A percentile compares a stretch with the other conserved stretches of the same genome.
Evolutionary conservation across 106 monocot species (phyloP).

Genomic region (Triglochin maritima): DNA sequence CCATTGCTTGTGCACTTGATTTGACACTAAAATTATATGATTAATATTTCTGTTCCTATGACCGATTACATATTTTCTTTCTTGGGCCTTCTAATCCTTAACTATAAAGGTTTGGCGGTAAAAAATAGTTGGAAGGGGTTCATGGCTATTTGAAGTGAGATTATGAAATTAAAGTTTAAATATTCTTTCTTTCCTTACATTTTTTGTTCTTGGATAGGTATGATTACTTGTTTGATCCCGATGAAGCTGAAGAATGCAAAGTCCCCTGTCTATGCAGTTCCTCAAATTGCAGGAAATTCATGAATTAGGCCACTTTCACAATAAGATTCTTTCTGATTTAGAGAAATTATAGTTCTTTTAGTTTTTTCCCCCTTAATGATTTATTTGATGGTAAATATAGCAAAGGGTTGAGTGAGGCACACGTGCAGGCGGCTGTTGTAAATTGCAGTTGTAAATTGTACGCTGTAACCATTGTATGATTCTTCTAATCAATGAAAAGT

Average conservation of each 20-base stretch:
- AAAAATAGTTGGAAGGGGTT: no score
- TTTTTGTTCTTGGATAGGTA: constrained; percentile 18
- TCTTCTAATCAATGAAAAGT: not conserved
- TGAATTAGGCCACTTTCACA: constrained; percentile 19
- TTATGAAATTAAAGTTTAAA: not conserved
- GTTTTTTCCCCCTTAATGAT: not conserved
- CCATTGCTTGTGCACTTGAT: no score
- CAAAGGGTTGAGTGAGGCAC: no score
- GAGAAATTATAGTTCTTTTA: not conserved
- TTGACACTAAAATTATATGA: no score
- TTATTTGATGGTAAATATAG: constrained; percentile 6
- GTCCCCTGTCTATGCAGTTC: constrained; percentile 39
- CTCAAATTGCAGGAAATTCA: constrained; percentile 39
- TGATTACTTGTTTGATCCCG: constrained; percentile 43
- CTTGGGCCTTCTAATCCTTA: no score
- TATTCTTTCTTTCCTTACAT: not conserved
- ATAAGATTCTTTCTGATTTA: not conserved
- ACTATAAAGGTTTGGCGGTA: no score
- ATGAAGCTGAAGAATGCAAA: constrained; percentile 39
- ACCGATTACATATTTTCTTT: no score
- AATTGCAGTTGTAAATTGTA: constrained; percentile 5
- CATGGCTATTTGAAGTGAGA: no score
- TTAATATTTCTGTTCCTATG: no score
- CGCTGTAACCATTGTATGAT: not conserved
- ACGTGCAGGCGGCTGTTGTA: not conserved